phyloP scores from a whole-genome alignment of 2,329 filamentous ascomycete genomes.

The Shiraia bambusicola region DNA sequence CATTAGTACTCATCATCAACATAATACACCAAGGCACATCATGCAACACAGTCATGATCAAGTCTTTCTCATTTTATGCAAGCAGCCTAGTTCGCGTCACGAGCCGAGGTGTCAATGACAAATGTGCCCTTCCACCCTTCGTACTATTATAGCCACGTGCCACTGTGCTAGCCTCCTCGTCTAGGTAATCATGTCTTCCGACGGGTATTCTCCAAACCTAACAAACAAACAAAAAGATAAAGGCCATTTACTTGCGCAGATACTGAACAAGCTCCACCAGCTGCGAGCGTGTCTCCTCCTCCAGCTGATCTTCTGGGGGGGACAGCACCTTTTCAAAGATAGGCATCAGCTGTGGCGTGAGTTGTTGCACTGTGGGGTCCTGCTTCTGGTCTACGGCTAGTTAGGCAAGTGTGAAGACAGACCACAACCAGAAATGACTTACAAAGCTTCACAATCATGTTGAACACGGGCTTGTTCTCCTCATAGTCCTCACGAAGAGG shows the following conservation, averaged over 20 bases:
- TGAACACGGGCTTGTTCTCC: conserved; percentile 92
- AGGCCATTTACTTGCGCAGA: conserved; percentile 42
- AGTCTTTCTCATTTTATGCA: too few species aligned
- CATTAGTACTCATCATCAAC: too few species aligned
- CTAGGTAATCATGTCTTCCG: conserved; percentile 27
- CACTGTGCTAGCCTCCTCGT: conserved; percentile 19
- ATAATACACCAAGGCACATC: too few species aligned
- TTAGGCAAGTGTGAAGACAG: conserved; percentile 3
- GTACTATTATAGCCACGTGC: too few species aligned
- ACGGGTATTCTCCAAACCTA: conserved; percentile 27
- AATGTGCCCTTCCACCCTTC: conserved; percentile 12
- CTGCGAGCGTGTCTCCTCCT: conserved; percentile 67
- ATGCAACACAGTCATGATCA: too few species aligned
- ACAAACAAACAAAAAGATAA: conserved; percentile 20
- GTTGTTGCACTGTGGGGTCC: conserved; percentile 67
- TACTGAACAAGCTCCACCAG: conserved; percentile 65
- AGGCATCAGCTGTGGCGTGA: conserved; percentile 69
- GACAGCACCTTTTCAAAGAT: conserved; percentile 73
- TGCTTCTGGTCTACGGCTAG: conserved; percentile 59
- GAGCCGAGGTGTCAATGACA: conserved; percentile 26
- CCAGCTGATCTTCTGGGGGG: conserved; percentile 73
- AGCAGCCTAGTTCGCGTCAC: too few species aligned
- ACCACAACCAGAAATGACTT: conserved; percentile 44
- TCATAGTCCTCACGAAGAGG: conserved; percentile 92
- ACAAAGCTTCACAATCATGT: conserved; percentile 87